A percentile compares a stretch with the other conserved stretches of the same genome.
These are phyloP conservation scores for Leptographium lundbergii DNA, from an alignment of 2,329 filamentous ascomycete species.

Conservation along the genomic window DNA sequence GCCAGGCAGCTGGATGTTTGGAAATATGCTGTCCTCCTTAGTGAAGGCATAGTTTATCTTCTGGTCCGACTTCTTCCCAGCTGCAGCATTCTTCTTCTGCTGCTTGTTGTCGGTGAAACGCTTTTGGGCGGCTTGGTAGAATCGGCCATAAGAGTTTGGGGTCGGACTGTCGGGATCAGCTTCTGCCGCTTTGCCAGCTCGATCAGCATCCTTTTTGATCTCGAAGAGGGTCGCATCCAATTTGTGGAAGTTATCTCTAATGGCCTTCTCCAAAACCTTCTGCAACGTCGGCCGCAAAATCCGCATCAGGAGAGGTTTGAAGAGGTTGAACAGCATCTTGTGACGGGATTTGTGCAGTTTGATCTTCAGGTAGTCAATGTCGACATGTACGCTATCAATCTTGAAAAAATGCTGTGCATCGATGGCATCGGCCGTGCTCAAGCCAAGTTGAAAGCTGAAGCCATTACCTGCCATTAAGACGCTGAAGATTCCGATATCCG, in stretches of 20 bases:
- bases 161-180: conserved; percentile 41
- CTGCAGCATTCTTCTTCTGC: conserved; percentile 46
- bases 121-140: conserved; percentile 62
- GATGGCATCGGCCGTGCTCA: conserved; percentile 64
- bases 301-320: conserved; percentile 80
- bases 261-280: conserved; percentile 79
- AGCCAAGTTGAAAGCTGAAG: conserved; percentile 81
- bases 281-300: conserved; percentile 73
- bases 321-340: conserved; percentile 75
- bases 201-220: conserved; percentile 73
- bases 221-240: conserved; percentile 61
- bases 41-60: conserved; percentile 77
- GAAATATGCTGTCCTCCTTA: conserved; percentile 80
- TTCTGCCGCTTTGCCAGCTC: conserved; percentile 51
- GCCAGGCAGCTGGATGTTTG: conserved; percentile 70
- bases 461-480: conserved; percentile 78
- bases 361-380: conserved; percentile 70
- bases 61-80: conserved; percentile 24
- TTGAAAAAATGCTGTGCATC: conserved; percentile 85
- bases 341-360: conserved; percentile 92
- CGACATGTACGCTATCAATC: conserved; percentile 75
- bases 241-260: conserved; percentile 69
- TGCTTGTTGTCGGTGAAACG: conserved; percentile 63
- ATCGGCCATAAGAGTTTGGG: conserved; percentile 77
- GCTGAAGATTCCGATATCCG: conserved; percentile 78